These are phyloP conservation scores for Aphanomyces astaci DNA, from an alignment of 352 stramenopile species.

Conservation along the genomic window DNA sequence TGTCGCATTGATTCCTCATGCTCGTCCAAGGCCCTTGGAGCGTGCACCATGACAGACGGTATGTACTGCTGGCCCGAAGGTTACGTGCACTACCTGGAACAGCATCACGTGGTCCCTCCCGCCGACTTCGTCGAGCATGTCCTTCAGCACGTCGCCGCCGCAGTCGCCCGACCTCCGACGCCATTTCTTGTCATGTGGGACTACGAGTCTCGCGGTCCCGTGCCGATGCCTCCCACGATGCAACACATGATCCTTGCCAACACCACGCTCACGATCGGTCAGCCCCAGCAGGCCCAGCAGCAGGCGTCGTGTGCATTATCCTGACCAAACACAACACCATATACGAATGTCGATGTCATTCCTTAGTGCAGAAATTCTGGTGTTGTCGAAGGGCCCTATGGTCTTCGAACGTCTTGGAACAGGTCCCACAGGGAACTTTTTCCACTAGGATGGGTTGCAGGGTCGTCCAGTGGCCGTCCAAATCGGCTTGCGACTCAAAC, in stretches of 20 bases:
- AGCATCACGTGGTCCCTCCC: slow-evolving; percentile 58
- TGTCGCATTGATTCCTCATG: slow-evolving; percentile 55
- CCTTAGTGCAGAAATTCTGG: slow-evolving; percentile 60
- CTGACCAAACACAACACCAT: not conserved
- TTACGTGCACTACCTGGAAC: slow-evolving; percentile 60
- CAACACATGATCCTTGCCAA: slow-evolving; percentile 55
- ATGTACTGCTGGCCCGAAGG: slow-evolving; percentile 72
- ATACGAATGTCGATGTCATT: not conserved
- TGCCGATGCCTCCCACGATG: slow-evolving; percentile 49
- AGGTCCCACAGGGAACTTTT: slow-evolving; percentile 23
- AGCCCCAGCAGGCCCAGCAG: not conserved
- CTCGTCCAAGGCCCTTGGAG: slow-evolving; percentile 46
- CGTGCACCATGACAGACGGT: slow-evolving; percentile 68
- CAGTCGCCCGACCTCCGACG: slow-evolving; percentile 24
- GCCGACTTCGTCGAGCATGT: slow-evolving; percentile 53
- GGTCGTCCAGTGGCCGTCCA: slow-evolving; percentile 28
- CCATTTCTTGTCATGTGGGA: slow-evolving; percentile 52
- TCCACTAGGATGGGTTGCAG: slow-evolving; percentile 27
- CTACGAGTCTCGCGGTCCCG: slow-evolving; percentile 26
- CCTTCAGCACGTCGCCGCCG: slow-evolving; percentile 29
- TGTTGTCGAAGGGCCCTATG: slow-evolving; percentile 66
- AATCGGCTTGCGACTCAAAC: slow-evolving; percentile 22
- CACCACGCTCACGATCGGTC: slow-evolving; percentile 33
- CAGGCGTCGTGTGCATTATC: too few relatives aligned
- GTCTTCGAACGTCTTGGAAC: slow-evolving; percentile 50